Evolutionary conservation across 192 early-diverging fungal genomes (phyloP).

Genomic region (Backusella westeae): DNA sequence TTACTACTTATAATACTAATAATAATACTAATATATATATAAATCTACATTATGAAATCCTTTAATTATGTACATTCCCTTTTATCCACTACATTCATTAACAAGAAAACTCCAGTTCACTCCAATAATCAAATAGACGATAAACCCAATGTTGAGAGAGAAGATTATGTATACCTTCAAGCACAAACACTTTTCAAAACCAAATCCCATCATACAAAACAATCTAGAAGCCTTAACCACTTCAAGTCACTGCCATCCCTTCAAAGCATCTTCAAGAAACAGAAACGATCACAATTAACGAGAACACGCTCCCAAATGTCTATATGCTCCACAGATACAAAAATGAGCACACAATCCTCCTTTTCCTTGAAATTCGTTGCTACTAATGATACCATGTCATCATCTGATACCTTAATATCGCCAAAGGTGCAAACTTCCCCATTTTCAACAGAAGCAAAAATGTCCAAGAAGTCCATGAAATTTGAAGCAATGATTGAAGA

Average conservation of each 20-base stretch:
- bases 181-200: neutral
- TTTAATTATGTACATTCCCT: constrained; percentile 1
- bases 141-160: neutral
- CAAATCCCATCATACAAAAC: neutral
- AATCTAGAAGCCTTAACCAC: neutral
- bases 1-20: neutral
- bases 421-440: neutral
- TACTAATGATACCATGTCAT: neutral
- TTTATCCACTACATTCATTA: neutral
- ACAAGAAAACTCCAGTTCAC: neutral
- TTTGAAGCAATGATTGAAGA: neutral
- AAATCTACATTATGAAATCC: neutral
- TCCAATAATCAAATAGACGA: neutral
- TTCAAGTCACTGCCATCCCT: neutral
- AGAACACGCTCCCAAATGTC: neutral
- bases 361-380: neutral
- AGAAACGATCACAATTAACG: neutral
- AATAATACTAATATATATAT: neutral
- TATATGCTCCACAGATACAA: neutral
- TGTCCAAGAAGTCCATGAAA: neutral
- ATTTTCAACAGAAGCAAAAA: neutral
- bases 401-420: neutral
- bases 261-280: neutral
- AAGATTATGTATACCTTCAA: neutral
- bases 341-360: neutral